Evolutionary conservation across 371 early-diverging fungal genomes (phyloP), one percentile per base, ranked within the genome.

Genomic region (Mortierella sp.): DNA sequence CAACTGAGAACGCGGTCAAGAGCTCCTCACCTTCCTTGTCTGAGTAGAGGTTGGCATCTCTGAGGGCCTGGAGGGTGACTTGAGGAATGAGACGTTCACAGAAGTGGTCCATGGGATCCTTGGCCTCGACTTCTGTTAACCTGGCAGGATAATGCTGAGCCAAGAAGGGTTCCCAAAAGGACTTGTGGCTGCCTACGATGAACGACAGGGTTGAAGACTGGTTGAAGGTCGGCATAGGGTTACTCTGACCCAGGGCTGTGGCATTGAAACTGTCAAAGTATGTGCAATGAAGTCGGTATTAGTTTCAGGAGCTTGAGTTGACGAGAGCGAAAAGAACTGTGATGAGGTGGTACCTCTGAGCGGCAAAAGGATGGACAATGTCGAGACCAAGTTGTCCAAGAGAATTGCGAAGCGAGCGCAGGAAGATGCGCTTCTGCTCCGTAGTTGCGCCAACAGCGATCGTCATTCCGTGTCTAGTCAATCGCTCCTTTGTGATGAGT

Each of bases 321-420:
- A 23, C 39, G 6, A 51, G 27, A 48, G 30, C 47, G 58, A 47
- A n/a, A 11, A 31, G 15, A 19, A 50, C n/a, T 27, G 19, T 24
- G 28, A 47, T 9, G 9, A 46, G 34, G 21, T 14, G 17, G 24
- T 43, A 69, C 76, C 76, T 75, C 44, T 75, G 76, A 15, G 76
- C 76, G 3, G 76, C 64, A 28, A 75, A 75, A 11, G 76, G 76
- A 49, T 75, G 76, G 27, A 75, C 69, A 60, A 75, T 69, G 63
- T 75, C 76, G 28, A 75, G 53, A 17, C 76, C 76, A 3, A 75
- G 51, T 24, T 52, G 48, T 9, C 60, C 47, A 7, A 68, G 50
- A 4, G 76, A 75, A 11, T 30, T 26, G 23, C 61, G 69, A 27
- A 75, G 69, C 43, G 76, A 68, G 1, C 50, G 41, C 42, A 75